Conservation (phyloP, 2,329 filamentous ascomycete species). For the Sporothrix inflata region DNA sequence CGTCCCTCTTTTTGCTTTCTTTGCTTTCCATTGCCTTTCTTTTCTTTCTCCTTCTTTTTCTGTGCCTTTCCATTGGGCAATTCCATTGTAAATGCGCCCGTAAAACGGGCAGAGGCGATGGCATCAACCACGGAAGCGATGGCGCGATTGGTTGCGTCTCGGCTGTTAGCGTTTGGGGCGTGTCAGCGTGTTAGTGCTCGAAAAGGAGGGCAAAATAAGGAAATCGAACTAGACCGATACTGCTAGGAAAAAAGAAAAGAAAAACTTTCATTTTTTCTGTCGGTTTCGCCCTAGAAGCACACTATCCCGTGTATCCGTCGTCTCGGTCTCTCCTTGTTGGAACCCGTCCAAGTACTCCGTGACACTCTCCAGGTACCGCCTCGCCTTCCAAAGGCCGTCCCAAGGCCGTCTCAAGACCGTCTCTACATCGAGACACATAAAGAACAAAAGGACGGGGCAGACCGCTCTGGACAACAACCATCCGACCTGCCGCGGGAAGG, state of each 20-base stretch:
- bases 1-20: not conserved
- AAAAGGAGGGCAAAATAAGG: constrained; percentile 6
- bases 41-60: not conserved
- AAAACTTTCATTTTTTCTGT: not conserved
- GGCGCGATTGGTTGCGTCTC: constrained; percentile 37
- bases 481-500: not conserved
- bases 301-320: not conserved
- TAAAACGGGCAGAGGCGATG: constrained; percentile 28
- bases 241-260: not conserved
- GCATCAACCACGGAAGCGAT: constrained; percentile 39
- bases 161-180: constrained; percentile 1
- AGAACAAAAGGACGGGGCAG: not conserved
- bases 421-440: constrained; percentile 10
- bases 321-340: not conserved
- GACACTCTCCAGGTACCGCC: not conserved
- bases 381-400: not conserved
- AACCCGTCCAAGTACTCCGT: not conserved
- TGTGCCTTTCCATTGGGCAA: constrained; percentile 6
- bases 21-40: not conserved
- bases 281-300: not conserved
- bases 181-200: constrained; percentile 2
- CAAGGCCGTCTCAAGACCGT: not conserved
- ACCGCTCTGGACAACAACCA: not conserved
- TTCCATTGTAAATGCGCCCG: not conserved
- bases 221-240: not conserved